These are phyloP conservation scores for Rhytidiadelphus loreus DNA, from an alignment of 225 moss, liverwort and hornwort genomes.

Conservation along the genomic window DNA sequence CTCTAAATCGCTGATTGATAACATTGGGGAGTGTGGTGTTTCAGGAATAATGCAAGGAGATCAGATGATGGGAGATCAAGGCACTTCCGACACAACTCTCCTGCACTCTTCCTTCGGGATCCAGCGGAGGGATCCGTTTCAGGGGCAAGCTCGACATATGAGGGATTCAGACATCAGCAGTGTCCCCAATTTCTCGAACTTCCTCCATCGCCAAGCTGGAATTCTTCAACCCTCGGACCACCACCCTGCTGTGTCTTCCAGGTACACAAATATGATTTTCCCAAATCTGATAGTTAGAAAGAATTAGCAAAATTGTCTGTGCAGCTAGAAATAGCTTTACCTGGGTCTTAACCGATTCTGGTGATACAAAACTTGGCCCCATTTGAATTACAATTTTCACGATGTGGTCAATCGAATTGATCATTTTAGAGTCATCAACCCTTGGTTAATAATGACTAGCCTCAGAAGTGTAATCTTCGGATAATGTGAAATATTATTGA, in stretches of 20 bases:
- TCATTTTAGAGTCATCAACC: background rate
- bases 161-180: slow-evolving; percentile 12
- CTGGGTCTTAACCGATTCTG: background rate
- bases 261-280: slow-evolving; percentile 1
- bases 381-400: background rate
- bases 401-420: background rate
- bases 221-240: slow-evolving; percentile 41
- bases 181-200: slow-evolving; percentile 21
- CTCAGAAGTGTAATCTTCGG: background rate
- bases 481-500: background rate
- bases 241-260: slow-evolving; percentile 32
- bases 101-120: slow-evolving; percentile 35
- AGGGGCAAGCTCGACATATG: slow-evolving; percentile 13
- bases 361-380: background rate
- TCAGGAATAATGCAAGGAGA: slow-evolving; percentile 38
- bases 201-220: slow-evolving; percentile 26
- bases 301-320: background rate
- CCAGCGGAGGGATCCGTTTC: slow-evolving; percentile 31
- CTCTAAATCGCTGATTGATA: background rate
- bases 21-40: background rate
- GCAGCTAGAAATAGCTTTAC: background rate
- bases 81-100: slow-evolving; percentile 25
- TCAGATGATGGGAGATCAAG: slow-evolving; percentile 42
- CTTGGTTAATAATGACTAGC: background rate
- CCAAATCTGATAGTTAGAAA: background rate